Base-by-base conservation (phyloP, 306 rosid species). In the Lablab purpureus region DNA sequence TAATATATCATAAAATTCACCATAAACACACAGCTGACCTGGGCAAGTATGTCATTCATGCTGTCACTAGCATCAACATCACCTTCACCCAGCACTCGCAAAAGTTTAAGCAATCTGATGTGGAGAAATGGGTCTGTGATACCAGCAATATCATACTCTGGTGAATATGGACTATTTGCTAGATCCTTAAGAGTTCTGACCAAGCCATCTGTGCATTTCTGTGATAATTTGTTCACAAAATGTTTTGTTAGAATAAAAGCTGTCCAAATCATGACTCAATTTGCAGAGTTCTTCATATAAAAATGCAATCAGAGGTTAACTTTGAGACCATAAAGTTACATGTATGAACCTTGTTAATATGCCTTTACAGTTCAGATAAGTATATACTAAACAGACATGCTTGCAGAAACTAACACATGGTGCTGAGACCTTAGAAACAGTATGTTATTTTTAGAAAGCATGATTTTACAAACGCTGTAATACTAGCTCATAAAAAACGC, bases 41-140 rank as follows among this genome's bases (percentile, higher is more conserved):
- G 99, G 40, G 99, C 99, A 89, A 95, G 99, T 88, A 95, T 91
- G 88, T 95, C 99, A 87, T 93, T 95, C 99, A 95, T 95, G 51
- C 70, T 70, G 71, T 95, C 99, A 79, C 98, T 95, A 79, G 94
- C 94, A 84, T 93, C 97, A 25, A 91, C 91, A 84, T 95, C 92
- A 52, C 97, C 96, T 77, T 95, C 97, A 76, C 99, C 99, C 86
- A 95, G 81, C 73, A 85, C 93, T 71, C 94, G 90, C 89, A 95
- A 84, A 84, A 95, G 92, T 86, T 76, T 91, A 83, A 95, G 91
- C 91, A 95, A 83, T 79, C 97, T 92, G 80, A 95, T 91, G 74
- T 95, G 99, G 59, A 95, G 97, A 88, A 95, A 95, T 71, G 99
- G 99, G 77, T 95, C 99, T 0, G 96, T 87, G 83, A 95, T 95